Evolutionary conservation across 2,329 filamentous ascomycete genomes (phyloP), one percentile per base, ranked within the genome.

Genomic region (Apiospora pterosperma): DNA sequence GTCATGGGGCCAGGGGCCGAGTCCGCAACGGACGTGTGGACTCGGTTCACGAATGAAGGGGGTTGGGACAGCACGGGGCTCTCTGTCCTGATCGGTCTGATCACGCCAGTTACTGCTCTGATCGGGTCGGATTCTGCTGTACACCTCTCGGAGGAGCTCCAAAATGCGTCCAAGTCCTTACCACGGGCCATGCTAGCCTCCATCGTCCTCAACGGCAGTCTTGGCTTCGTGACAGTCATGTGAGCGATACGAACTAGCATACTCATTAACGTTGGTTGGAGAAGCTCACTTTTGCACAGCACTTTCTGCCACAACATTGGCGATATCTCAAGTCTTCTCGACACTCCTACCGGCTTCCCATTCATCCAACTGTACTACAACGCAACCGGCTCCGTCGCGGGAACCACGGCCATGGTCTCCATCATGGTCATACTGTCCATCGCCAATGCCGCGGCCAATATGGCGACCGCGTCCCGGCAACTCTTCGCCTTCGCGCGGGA

Each of bases 371-470:
- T 76, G 23, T 70, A 72, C 66, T 69, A 65, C 55, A 73, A 69
- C 2, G 67, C 71, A 7, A 72, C 72, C 2, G 70, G 72, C 28
- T 82, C 78, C 19, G 69, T 75, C 6, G 75, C 74, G 0, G 80
- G 79, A 1, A 80, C 82, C 1, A 81, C 79, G 7, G 77, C 79
- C 14, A 81, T 87, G 75, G 76, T 79, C 0, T 76, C 79, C 3
- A 75, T 84, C 8, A 75, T 84, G 8, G 74, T 79, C 38, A 69
- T 78, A 8, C 69, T 81, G 2, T 71, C 77, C 5, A 76, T 78
- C 52, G 76, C 76, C 61, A 77, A 75, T 21, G 78, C 77, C 42
- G 75, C 81, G 39, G 74, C 77, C 21, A 75, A 76, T 39, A 71
- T 73, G 64, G 76, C 69, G 62, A 76, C 68, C 67, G 73, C 75